Conservation (phyloP, 371 early-diverging fungal genomes). For the Dichotomocladium elegans region DNA sequence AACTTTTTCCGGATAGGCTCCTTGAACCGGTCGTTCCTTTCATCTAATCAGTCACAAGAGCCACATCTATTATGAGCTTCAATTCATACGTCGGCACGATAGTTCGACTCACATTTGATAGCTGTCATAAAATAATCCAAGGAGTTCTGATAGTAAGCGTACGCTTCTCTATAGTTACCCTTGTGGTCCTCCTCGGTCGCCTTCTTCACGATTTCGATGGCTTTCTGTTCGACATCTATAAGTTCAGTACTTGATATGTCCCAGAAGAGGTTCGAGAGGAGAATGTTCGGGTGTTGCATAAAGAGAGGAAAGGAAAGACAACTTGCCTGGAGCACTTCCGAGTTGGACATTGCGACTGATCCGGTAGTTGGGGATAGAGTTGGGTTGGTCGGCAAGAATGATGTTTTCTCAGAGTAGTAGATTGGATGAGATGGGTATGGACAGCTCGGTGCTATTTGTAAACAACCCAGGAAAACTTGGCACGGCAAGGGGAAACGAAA, state of each 20-base stretch:
- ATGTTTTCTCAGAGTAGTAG: too few relatives aligned
- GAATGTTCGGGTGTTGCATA: neutral
- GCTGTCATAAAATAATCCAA: slow-evolving; percentile 94
- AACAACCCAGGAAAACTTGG: too few relatives aligned
- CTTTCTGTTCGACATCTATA: slow-evolving; percentile 73
- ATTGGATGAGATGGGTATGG: too few relatives aligned
- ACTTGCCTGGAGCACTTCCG: neutral
- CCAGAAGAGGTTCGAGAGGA: too few relatives aligned
- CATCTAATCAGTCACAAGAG: slow-evolving; percentile 57
- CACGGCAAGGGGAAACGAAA: too few relatives aligned
- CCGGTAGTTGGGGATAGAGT: too few relatives aligned
- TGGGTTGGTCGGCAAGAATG: too few relatives aligned
- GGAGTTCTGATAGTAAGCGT: slow-evolving; percentile 79
- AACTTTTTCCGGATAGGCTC: slow-evolving; percentile 88
- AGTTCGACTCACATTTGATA: slow-evolving; percentile 87
- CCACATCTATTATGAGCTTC: neutral
- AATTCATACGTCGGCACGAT: too few relatives aligned
- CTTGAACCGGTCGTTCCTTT: slow-evolving; percentile 87
- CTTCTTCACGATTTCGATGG: slow-evolving; percentile 83
- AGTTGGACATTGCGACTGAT: too few relatives aligned
- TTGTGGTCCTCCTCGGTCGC: slow-evolving; percentile 92
- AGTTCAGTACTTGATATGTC: too few relatives aligned
- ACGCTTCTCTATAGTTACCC: slow-evolving; percentile 90
- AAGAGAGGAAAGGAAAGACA: neutral
- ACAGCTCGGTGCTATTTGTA: too few relatives aligned